Evolutionary conservation across 2,329 filamentous ascomycete genomes (phyloP), one percentile per base, ranked within the genome.

Genomic region (Pseudogymnoascus sp.): DNA sequence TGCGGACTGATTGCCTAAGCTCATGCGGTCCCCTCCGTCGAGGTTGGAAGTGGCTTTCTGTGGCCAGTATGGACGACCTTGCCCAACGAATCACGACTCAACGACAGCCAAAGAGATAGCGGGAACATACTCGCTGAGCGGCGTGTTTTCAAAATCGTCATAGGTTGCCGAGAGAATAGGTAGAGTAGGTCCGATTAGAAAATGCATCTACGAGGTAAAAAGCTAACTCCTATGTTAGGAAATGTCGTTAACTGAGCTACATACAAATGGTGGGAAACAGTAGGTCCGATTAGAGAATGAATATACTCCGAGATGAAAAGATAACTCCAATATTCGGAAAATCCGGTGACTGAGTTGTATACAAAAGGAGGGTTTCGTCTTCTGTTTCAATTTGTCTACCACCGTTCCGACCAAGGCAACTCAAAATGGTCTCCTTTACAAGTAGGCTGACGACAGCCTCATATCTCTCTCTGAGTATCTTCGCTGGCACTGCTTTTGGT

Each of bases 401-500:
- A 49, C 12, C 42, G 25, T 23, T 12, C n/a, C 42, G 22, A 49
- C 4, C 6, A 28, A 49, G 42, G 22, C 22, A 49, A 28, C 28
- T 25, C 42, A 49, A 49, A 49, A 49, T 49, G 42, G 42, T 49
- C 42, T 49, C 42, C 22, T 49, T 49, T 49, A 49, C 23, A 14
- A 25, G 22, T 4, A 49, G 22, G 12, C 12, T 49, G 12, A 25
- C 42, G 42, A 8, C 42, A 28, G 42, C 22, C 22, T 49, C 42
- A 6, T 49, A 14, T 28, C 42, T 49, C 12, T 49, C 42, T 5
- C 22, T 49, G 22, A 25, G 22, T 25, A 14, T 49, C 42, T 28
- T 49, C 22, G 42, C 42, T 3, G 42, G 42, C 12, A 6, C 42
- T 49, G 6, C 42, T 23, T 49, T 14, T 70, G 72, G 64, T 9